These are phyloP conservation scores for Cadophora sp. DNA, from an alignment of 2,329 filamentous ascomycete species.

Conservation along the genomic window DNA sequence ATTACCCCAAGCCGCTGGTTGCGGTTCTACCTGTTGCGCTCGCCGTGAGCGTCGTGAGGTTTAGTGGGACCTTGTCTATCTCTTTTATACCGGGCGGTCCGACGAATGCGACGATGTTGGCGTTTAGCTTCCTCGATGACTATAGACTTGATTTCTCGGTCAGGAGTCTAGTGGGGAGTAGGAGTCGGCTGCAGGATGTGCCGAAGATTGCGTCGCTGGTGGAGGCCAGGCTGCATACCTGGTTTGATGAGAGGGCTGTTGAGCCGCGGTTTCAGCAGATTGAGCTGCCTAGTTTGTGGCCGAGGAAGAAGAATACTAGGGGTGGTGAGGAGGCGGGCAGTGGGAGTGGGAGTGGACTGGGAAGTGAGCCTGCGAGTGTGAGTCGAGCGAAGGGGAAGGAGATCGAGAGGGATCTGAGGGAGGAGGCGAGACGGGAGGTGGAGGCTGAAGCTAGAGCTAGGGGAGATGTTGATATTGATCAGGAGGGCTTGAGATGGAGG, in stretches of 20 bases:
- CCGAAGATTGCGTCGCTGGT: conserved; percentile 88
- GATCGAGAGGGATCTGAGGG: conserved; percentile 56
- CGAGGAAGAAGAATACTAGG: conserved; percentile 81
- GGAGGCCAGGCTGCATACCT: conserved; percentile 79
- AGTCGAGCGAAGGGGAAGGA: conserved; percentile 63
- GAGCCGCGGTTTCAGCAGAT: conserved; percentile 90
- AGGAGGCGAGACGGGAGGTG: conserved; percentile 57
- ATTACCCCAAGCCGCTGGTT: conserved; percentile 89
- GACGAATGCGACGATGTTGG: conserved; percentile 80
- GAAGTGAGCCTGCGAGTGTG: conserved; percentile 50
- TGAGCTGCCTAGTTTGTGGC: conserved; percentile 82
- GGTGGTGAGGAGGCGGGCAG: conserved; percentile 67
- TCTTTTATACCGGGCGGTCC: conserved; percentile 84
- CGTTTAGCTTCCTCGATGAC: conserved; percentile 92
- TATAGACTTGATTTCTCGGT: conserved; percentile 86
- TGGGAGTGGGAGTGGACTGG: conserved; percentile 22
- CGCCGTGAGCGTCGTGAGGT: conserved; percentile 89
- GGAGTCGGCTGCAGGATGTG: conserved; percentile 82
- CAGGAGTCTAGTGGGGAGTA: conserved; percentile 77
- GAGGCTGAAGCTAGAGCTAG: conserved; percentile 51
- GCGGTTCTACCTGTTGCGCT: conserved; percentile 92
- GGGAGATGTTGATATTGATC: conserved; percentile 43
- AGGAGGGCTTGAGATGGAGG: conserved; percentile 43
- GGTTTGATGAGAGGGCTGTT: conserved; percentile 88
- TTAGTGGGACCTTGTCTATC: conserved; percentile 92